Evolutionary conservation across 768 basidiomycete species (phyloP).

Genomic region (Macrolepiota dolichaula): DNA sequence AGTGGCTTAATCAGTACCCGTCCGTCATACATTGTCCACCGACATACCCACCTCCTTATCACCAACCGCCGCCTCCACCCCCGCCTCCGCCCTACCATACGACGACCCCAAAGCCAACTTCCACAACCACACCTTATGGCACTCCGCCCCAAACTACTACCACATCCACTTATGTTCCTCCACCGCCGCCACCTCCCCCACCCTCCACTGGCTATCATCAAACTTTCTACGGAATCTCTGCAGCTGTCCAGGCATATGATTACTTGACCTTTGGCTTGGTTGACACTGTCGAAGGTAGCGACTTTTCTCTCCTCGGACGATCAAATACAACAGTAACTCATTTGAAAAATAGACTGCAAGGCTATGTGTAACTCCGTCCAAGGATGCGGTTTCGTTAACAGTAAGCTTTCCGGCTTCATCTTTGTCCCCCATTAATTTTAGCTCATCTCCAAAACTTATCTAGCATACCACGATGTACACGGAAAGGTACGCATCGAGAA

Average conservation of each 20-base stretch:
- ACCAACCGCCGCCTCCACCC: neutral
- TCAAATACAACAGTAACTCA: neutral
- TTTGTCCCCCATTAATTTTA: neutral
- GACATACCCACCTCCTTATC: neutral
- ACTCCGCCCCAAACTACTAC: no score
- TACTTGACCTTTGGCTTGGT: constrained; percentile 44
- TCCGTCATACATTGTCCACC: neutral
- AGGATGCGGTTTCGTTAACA: constrained; percentile 41
- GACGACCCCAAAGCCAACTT: constrained; percentile 5
- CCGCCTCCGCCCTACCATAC: neutral
- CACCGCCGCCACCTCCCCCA: constrained; percentile 13
- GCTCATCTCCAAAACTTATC: neutral
- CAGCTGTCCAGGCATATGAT: constrained; percentile 38
- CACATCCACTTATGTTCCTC: constrained; percentile 10
- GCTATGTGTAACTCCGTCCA: constrained; percentile 39
- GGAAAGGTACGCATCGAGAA: constrained; percentile 30
- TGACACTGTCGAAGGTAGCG: constrained; percentile 36
- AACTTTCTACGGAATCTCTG: constrained; percentile 38
- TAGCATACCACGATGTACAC: constrained; percentile 45
- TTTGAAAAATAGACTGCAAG: constrained; percentile 31
- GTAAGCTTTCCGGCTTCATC: constrained; percentile 22
- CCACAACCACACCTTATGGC: constrained; percentile 2
- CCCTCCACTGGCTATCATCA: constrained; percentile 31
- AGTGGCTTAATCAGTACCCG: neutral
- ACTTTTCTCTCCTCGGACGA: neutral